Conservation (phyloP, 148 eudicot species). For the Chenopodium formosanum region DNA sequence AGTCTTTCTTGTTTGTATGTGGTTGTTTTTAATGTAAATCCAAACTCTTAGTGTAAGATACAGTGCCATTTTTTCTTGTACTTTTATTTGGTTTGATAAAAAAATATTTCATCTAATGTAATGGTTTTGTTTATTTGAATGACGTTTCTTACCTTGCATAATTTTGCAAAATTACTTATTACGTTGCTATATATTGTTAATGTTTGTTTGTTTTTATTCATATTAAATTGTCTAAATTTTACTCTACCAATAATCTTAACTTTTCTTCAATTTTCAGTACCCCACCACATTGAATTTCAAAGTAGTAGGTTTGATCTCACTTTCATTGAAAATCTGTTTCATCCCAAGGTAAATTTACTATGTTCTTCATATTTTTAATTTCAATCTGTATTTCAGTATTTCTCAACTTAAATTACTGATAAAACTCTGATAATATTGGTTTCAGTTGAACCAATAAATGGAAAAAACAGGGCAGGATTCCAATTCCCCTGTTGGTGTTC, state of each 20-base stretch:
- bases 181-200: neutral
- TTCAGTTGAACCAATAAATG: conserved; percentile 23
- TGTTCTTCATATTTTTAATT: too few relatives aligned
- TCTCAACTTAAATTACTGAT: neutral
- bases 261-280: conserved; percentile 5
- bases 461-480: conserved; percentile 43
- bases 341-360: neutral
- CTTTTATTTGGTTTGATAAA: too few relatives aligned
- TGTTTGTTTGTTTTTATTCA: neutral
- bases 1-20: too few relatives aligned
- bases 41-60: neutral
- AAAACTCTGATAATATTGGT: neutral
- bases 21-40: neutral
- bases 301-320: neutral
- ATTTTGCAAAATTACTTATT: conserved; percentile 7
- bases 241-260: conserved; percentile 13
- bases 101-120: too few relatives aligned
- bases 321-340: conserved; percentile 11
- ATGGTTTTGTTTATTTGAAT: neutral
- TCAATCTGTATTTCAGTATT: neutral
- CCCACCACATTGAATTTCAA: conserved; percentile 16
- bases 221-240: conserved; percentile 12
- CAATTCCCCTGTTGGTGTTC: conserved; percentile 64
- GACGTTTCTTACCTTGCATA: conserved; percentile 23
- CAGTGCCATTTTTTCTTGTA: neutral